Evolutionary conservation across 208 protist species (phyloP).

Genomic region (Angomonas ambiguus): DNA sequence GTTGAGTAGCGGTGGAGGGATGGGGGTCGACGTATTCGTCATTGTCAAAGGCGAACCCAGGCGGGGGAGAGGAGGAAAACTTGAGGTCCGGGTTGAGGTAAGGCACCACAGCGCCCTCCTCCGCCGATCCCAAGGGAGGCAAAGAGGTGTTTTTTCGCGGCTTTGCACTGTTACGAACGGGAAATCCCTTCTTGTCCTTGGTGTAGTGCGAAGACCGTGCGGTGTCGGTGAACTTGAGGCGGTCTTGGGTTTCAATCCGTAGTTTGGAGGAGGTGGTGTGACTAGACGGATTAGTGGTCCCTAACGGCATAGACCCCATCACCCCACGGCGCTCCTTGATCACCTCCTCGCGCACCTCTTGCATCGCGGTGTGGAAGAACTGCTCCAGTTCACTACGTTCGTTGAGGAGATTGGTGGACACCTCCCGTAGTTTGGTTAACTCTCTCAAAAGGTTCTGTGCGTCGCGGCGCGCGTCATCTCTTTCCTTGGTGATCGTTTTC

Average conservation of each 20-base stretch:
- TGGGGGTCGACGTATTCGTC: slow-evolving; percentile 1
- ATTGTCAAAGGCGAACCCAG: neutral
- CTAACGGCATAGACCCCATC: neutral
- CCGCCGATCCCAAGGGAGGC: neutral
- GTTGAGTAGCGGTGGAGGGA: neutral
- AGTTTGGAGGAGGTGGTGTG: slow-evolving; percentile 33
- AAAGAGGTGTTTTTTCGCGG: slow-evolving; percentile 4
- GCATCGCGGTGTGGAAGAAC: slow-evolving; percentile 84
- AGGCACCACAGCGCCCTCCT: slow-evolving; percentile 2
- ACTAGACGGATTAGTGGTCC: neutral
- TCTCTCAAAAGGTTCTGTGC: slow-evolving; percentile 44
- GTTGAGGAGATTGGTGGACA: slow-evolving; percentile 48
- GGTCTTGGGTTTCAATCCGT: slow-evolving; percentile 39
- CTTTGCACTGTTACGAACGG: slow-evolving; percentile 14
- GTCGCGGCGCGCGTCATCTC: slow-evolving; percentile 50
- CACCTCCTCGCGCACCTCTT: slow-evolving; percentile 59
- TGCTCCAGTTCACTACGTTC: slow-evolving; percentile 77
- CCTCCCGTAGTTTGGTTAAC: slow-evolving; percentile 50
- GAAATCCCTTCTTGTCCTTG: slow-evolving; percentile 23
- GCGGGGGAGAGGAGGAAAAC: slow-evolving; percentile 1
- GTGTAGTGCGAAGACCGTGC: neutral
- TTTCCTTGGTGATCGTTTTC: slow-evolving; percentile 32
- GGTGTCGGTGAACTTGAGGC: slow-evolving; percentile 39
- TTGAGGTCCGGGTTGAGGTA: slow-evolving; percentile 7
- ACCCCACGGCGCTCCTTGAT: slow-evolving; percentile 46